Evolutionary conservation across 73 alveolate genomes (phyloP), one percentile per base, ranked within the genome.

Genomic region (Paramecium sexaurelia): DNA sequence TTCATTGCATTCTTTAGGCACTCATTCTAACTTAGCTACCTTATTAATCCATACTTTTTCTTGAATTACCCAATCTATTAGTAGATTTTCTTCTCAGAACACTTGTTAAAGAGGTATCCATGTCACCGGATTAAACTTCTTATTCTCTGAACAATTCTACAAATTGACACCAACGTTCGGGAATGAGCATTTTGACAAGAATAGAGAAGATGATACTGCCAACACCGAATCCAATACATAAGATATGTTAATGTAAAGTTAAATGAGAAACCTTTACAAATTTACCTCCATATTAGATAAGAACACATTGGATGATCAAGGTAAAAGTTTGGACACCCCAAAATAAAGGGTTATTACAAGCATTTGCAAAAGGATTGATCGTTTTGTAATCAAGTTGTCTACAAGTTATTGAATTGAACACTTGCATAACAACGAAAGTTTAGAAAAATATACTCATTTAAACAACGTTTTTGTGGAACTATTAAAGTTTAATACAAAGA

Each of bases 401-500:
- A 7, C 98, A 95, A 92, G 97, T 93, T 57, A 97, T 95, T 86
- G 96, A 96, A 78, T 97, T 97, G 95, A 96, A 97, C 19, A 95
- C 98, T 92, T 97, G 96, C 99, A 97, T 97, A 78, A 93, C 92
- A 51, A 97, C 99, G 75, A 97, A 97, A 10, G 97, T 88, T 78
- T 97, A 78, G 93, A 97, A 97, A 96, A 97, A 94, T 57, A 95
- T 86, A 51, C 98, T 95, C 87, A 96, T 96, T 73, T 51, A 55
- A 19, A 73, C 56, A 2, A 73, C 92, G 20, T 55, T 36, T 26
- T 36, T 24, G 1, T 75, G 89, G 41, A 19, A 78, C 90, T 78
- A 45, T 41, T n/a, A 17, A 78, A 7, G 6, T 6, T 39, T 0
- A 78, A 78, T 33, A 22, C 39, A 19, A 6, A 51, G 1, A n/a